phyloP scores from a whole-genome alignment of 257 asterid genomes.

The Solanum piurae region DNA sequence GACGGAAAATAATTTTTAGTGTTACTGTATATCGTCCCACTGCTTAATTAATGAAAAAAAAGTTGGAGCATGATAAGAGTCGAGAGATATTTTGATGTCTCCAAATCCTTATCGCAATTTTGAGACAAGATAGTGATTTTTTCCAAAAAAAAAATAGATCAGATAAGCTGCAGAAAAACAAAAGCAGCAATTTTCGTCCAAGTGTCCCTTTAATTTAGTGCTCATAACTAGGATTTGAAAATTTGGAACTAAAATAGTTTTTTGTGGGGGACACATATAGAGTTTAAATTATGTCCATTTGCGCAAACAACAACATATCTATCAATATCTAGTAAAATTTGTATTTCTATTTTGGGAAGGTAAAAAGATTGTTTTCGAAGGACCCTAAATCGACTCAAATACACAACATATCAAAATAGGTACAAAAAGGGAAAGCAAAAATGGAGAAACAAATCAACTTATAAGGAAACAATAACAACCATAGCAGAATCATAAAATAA shows the following conservation, averaged over 20 bases:
- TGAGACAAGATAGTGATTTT: not conserved
- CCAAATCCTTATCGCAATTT: not conserved
- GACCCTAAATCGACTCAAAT: no score
- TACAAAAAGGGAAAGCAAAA: no score
- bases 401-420: not conserved
- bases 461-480: no score
- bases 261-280: not conserved
- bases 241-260: not conserved
- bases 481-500: no score
- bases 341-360: no score
- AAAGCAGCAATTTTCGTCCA: not conserved
- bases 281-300: not conserved
- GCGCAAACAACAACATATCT: no score
- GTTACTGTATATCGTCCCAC: not conserved
- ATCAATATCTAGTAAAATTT: no score
- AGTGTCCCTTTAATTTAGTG: not conserved
- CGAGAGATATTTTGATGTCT: not conserved
- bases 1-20: not conserved
- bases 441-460: not conserved
- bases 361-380: no score
- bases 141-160: not conserved
- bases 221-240: not conserved
- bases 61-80: not conserved
- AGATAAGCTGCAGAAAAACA: not conserved
- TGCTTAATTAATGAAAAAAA: not conserved